A percentile compares a stretch with the other conserved stretches of the same genome.
phyloP scores from a whole-genome alignment of 228 moss, liverwort and hornwort genomes.

The Sphagnum fallax region DNA sequence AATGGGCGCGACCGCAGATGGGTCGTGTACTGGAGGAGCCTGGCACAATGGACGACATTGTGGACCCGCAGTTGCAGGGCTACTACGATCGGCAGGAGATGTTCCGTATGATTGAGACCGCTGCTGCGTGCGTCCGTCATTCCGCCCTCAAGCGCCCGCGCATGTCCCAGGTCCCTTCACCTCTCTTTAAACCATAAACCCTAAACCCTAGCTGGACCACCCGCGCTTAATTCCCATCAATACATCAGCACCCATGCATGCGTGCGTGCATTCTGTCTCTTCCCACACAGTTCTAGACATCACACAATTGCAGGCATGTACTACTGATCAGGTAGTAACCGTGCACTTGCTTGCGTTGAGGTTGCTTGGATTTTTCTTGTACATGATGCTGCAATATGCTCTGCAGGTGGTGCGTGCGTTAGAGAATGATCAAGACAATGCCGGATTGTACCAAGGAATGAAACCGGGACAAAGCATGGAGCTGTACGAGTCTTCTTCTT shows the following conservation, averaged over 20 bases:
- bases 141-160: slow-evolving; percentile 68
- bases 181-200: too few species aligned
- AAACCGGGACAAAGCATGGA: slow-evolving; percentile 59
- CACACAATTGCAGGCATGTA: not conserved
- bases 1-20: slow-evolving; percentile 69
- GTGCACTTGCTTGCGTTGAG: not conserved
- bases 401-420: slow-evolving; percentile 65
- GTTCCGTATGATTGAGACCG: slow-evolving; percentile 63
- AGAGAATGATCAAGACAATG: slow-evolving; percentile 55
- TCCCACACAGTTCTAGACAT: not conserved
- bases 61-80: slow-evolving; percentile 48
- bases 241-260: too few species aligned
- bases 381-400: not conserved
- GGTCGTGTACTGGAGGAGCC: slow-evolving; percentile 48
- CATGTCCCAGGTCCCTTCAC: slow-evolving; percentile 44
- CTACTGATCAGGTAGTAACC: too few species aligned
- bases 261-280: not conserved
- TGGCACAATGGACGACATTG: slow-evolving; percentile 42
- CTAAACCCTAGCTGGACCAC: too few species aligned
- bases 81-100: slow-evolving; percentile 58
- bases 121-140: slow-evolving; percentile 70
- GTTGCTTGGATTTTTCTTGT: not conserved
- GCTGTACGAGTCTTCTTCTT: slow-evolving; percentile 9
- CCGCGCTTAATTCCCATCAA: too few species aligned
- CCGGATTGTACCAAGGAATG: slow-evolving; percentile 69